Percentiles rank a stretch among this genome's conserved stretches.
Conservation (phyloP, 2,329 filamentous ascomycete species). For the Colletotrichum tabaci region DNA sequence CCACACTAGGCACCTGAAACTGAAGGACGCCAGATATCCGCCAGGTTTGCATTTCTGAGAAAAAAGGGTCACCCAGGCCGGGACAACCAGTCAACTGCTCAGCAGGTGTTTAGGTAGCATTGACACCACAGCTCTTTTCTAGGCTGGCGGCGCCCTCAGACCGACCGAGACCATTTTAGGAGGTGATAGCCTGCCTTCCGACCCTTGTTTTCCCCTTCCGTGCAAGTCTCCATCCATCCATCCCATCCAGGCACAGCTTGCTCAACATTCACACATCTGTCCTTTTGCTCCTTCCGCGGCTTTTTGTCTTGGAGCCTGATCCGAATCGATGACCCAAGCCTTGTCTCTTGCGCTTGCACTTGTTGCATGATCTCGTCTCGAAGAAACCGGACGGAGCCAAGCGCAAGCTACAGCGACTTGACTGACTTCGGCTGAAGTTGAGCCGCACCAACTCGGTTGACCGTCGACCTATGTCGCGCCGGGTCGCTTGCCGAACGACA, state of each 20-base stretch:
- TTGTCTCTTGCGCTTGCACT: not conserved
- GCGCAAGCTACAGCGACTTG: conserved; percentile 17
- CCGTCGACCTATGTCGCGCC: not conserved
- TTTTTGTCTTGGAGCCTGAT: conserved; percentile 2
- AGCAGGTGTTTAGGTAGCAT: no score
- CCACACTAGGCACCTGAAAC: not conserved
- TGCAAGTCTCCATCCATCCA: not conserved
- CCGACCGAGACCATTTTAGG: conserved; percentile 15
- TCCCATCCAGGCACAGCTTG: conserved; percentile 10
- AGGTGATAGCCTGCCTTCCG: not conserved
- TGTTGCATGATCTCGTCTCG: not conserved
- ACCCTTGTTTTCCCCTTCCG: conserved; percentile 3
- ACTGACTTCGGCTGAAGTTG: conserved; percentile 21
- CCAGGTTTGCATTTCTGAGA: not conserved
- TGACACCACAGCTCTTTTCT: not conserved
- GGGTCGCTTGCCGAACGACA: not conserved
- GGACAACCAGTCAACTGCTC: not conserved
- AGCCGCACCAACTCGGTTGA: not conserved
- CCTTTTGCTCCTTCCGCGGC: conserved; percentile 7
- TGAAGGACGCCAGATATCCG: not conserved
- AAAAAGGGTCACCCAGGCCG: not conserved
- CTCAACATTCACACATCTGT: conserved; percentile 19
- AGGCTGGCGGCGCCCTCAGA: conserved; percentile 3
- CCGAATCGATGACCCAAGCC: not conserved
- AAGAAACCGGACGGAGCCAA: conserved; percentile 16